phyloP scores from a whole-genome alignment of 2,329 filamentous ascomycete species.

The Fusarium acutatum region DNA sequence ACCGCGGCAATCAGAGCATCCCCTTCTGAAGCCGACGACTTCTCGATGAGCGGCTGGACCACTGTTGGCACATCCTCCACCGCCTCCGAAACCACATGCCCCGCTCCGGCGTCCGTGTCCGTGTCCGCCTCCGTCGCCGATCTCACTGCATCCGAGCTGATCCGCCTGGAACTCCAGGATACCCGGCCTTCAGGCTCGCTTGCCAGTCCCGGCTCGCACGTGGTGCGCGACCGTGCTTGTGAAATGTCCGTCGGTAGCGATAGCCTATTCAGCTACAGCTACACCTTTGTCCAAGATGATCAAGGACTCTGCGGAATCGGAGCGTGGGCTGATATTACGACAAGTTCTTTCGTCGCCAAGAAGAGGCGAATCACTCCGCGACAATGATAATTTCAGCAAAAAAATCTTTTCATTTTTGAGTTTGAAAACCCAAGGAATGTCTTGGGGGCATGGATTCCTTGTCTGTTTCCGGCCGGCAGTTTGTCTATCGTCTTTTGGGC shows the following conservation, averaged over 20 bases:
- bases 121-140: constrained; percentile 5
- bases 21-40: constrained; percentile 5
- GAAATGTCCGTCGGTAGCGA: constrained; percentile 8
- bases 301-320: constrained; percentile 31
- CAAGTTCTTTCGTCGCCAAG: constrained; percentile 17
- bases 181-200: neutral
- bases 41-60: constrained; percentile 24
- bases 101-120: constrained; percentile 25
- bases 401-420: neutral
- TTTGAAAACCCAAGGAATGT: constrained; percentile 9
- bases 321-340: constrained; percentile 33
- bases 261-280: constrained; percentile 3
- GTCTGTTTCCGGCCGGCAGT: constrained; percentile 3
- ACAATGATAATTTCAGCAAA: constrained; percentile 12
- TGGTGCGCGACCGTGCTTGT: constrained; percentile 13
- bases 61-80: constrained; percentile 1
- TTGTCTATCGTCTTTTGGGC: neutral
- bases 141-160: constrained; percentile 17
- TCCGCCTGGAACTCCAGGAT: constrained; percentile 18
- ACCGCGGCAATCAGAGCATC: constrained; percentile 1
- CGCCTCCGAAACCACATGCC: constrained; percentile 25
- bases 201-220: constrained; percentile 12
- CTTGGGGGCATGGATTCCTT: neutral
- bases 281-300: neutral
- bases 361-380: constrained; percentile 13